Percentiles rank a stretch among this genome's conserved stretches.
Evolutionary conservation across 371 early-diverging fungal genomes (phyloP).

Genomic region (Mortierella sp.): DNA sequence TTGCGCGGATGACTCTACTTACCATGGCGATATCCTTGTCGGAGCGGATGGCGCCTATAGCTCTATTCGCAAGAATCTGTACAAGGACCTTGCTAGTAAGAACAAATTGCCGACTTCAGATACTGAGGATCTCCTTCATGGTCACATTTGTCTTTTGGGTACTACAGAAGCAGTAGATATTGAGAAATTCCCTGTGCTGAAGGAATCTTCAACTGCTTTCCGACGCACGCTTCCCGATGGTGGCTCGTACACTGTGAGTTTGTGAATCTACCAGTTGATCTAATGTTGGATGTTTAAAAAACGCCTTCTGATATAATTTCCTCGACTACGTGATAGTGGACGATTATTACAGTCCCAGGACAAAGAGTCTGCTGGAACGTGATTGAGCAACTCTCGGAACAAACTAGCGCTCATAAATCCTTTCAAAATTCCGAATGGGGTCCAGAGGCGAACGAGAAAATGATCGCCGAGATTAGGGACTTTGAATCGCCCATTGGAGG

Average conservation of each 20-base stretch:
- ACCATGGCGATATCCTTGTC: background rate
- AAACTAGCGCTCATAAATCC: too few relatives aligned
- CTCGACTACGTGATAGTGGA: background rate
- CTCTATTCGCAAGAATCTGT: background rate
- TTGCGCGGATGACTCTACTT: background rate
- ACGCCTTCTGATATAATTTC: too few relatives aligned
- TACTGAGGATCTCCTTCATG: background rate
- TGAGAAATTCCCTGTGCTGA: background rate
- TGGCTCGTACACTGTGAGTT: too few relatives aligned
- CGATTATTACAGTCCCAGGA: too few relatives aligned
- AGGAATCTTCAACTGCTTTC: background rate
- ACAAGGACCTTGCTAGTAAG: background rate
- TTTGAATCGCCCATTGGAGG: background rate
- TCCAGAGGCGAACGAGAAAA: background rate
- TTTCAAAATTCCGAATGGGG: background rate
- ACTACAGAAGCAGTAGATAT: background rate
- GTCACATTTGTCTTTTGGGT: background rate
- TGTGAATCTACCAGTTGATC: too few relatives aligned
- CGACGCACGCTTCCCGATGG: too few relatives aligned
- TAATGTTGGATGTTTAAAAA: too few relatives aligned
- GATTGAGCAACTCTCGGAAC: background rate
- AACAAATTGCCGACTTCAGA: background rate
- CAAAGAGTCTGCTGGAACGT: background rate
- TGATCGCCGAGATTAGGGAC: background rate
- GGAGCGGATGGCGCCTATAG: constrained; percentile 2